Base-by-base conservation (phyloP, 2,329 filamentous ascomycete species). In the Orbilia brochopaga region DNA sequence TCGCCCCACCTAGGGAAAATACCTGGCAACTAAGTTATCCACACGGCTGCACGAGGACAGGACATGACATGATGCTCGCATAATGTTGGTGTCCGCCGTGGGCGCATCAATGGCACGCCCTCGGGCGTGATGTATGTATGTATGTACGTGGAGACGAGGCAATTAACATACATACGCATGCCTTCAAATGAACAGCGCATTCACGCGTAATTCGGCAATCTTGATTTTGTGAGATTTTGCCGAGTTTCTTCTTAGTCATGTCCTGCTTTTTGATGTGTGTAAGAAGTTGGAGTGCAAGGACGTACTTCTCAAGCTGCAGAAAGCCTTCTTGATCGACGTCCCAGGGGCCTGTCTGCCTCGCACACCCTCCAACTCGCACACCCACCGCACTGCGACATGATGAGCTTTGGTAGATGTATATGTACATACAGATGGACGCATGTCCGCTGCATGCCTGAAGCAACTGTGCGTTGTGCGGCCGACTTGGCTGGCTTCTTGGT, bases 401-500 rank as follows among this genome's bases (percentile, higher is more conserved):
- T 15, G 32, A 17, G 37, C 2, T 4, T 42, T 17, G 11, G 37
- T 15, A 5, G 13, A 42, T 42, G 37, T 42, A 42, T 17, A 4
- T 42, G 13, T 42, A 42, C 37, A 42, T 42, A 42, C 37, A 17
- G 5, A 42, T 15, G n/a, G 5, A 42, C 37, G n/a, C n/a, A 17
- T 42, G 13, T 17, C n/a, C n/a, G 5, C 13, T 60, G 63, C 52
- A 58, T 55, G 40, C 19, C 51, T 54, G 35, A 55, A 54, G 40
- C 54, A 44, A 44, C 27, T 62, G 54, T 58, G 58, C 42, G 59
- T 64, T 64, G 64, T 59, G 59, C 59, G 59, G 54, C 59, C 53
- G 42, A 37, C 30, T 59, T 59, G 52, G 57, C 37, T 42, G 48
- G 48, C 37, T 32, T 35, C 51, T 44, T 15, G 35, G n/a, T 48